These are phyloP conservation scores for Hymenochaete sp. DNA, from an alignment of 1,284 basidiomycete genomes.

Conservation along the genomic window DNA sequence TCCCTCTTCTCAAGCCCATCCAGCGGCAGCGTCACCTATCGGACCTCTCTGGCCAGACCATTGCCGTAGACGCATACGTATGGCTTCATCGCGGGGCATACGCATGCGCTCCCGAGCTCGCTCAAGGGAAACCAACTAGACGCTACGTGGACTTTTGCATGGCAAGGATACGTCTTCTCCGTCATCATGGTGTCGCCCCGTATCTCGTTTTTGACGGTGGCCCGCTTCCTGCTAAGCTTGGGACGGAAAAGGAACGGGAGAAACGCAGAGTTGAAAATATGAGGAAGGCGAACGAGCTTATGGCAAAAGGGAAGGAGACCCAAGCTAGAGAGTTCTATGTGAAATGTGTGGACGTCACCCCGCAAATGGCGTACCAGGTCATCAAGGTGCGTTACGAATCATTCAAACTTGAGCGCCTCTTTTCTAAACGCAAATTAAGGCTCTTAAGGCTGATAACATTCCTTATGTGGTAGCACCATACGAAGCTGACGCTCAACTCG, in stretches of 20 bases:
- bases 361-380: slow-evolving; percentile 94
- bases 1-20: slow-evolving; percentile 89
- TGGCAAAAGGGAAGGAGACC: slow-evolving; percentile 66
- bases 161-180: slow-evolving; percentile 81
- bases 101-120: slow-evolving; percentile 85
- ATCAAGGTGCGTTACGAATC: slow-evolving; percentile 67
- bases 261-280: slow-evolving; percentile 60
- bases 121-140: slow-evolving; percentile 73
- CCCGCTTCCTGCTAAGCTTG: slow-evolving; percentile 86
- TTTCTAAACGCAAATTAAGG: slow-evolving; percentile 37
- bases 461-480: slow-evolving; percentile 94
- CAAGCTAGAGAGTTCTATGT: slow-evolving; percentile 85
- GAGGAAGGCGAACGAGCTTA: slow-evolving; percentile 62
- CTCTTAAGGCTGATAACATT: slow-evolving; percentile 70
- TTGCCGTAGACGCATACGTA: slow-evolving; percentile 87
- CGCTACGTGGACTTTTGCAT: slow-evolving; percentile 97
- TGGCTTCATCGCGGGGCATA: slow-evolving; percentile 97
- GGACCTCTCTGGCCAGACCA: slow-evolving; percentile 72
- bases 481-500: slow-evolving; percentile 96
- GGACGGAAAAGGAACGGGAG: slow-evolving; percentile 80
- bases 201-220: slow-evolving; percentile 98
- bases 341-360: slow-evolving; percentile 93
- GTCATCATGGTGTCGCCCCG: slow-evolving; percentile 78
- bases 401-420: not conserved
- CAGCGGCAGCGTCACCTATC: slow-evolving; percentile 71